Percentiles rank a stretch among this genome's conserved stretches.
phyloP scores from a whole-genome alignment of 495 filamentous ascomycete species.

The Penicillium egyptiacum region DNA sequence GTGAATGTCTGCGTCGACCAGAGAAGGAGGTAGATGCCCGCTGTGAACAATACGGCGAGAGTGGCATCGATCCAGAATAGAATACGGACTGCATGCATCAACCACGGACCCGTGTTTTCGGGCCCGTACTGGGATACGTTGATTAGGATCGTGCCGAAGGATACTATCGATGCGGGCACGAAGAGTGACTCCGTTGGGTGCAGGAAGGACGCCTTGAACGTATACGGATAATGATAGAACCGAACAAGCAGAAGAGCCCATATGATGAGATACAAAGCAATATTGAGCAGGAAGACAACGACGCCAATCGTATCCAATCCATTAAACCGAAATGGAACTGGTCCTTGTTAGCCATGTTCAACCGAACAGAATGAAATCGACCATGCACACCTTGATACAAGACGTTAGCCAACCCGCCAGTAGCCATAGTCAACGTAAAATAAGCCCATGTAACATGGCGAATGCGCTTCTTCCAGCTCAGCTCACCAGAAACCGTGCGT shows the following conservation, averaged over 20 bases:
- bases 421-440: conserved; percentile 79
- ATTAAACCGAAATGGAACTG: conserved; percentile 67
- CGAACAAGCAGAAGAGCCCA: conserved; percentile 64
- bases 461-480: conserved; percentile 50
- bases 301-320: conserved; percentile 72
- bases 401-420: conserved; percentile 80
- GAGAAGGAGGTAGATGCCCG: conserved; percentile 71
- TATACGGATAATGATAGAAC: conserved; percentile 69
- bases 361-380: neutral
- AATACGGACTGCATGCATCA: conserved; percentile 58
- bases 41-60: conserved; percentile 61
- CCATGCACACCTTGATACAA: conserved; percentile 58
- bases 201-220: conserved; percentile 67
- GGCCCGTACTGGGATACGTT: conserved; percentile 80
- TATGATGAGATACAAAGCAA: conserved; percentile 70
- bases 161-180: conserved; percentile 69
- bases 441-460: conserved; percentile 65
- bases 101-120: conserved; percentile 64
- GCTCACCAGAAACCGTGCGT: conserved; percentile 16
- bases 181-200: conserved; percentile 83
- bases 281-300: conserved; percentile 73
- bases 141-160: conserved; percentile 72
- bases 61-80: conserved; percentile 74
- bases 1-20: conserved; percentile 76
- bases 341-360: conserved; percentile 6